These are phyloP conservation scores for Delonix regia DNA, from an alignment of 306 rosid species.

Conservation along the genomic window DNA sequence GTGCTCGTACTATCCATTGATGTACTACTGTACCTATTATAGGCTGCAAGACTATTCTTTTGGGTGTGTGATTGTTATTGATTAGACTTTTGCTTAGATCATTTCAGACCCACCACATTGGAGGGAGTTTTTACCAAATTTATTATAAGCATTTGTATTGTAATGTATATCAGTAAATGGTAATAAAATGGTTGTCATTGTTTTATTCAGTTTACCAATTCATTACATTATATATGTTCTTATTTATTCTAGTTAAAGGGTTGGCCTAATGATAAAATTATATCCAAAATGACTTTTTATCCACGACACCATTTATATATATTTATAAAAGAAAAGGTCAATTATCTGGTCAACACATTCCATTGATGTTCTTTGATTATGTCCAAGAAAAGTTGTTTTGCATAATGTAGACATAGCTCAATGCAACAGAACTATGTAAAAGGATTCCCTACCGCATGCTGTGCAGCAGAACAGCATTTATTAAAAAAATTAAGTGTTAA, in stretches of 20 bases:
- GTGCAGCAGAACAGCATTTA: too few relatives aligned
- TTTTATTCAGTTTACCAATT: constrained; percentile 4
- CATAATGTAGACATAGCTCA: not conserved
- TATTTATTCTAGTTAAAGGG: too few relatives aligned
- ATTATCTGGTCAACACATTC: too few relatives aligned
- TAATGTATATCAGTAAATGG: constrained; percentile 18
- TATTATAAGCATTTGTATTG: constrained; percentile 28
- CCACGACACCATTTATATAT: too few relatives aligned
- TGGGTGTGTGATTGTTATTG: constrained; percentile 6
- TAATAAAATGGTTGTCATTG: constrained; percentile 21
- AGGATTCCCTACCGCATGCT: too few relatives aligned
- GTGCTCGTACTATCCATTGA: constrained; percentile 3
- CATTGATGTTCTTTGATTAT: too few relatives aligned
- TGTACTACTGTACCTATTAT: constrained; percentile 2
- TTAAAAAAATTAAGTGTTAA: too few relatives aligned
- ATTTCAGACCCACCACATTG: constrained; percentile 38
- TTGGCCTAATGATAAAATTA: too few relatives aligned
- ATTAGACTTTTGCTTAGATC: constrained; percentile 9
- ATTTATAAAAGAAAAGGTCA: too few relatives aligned
- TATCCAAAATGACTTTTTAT: too few relatives aligned
- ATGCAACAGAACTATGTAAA: too few relatives aligned
- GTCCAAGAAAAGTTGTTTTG: not conserved
- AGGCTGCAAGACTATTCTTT: constrained; percentile 28
- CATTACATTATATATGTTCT: too few relatives aligned
- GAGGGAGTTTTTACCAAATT: constrained; percentile 29